Evolutionary conservation across 805 yeast species (phyloP).

Genomic region (Pichia californica): DNA sequence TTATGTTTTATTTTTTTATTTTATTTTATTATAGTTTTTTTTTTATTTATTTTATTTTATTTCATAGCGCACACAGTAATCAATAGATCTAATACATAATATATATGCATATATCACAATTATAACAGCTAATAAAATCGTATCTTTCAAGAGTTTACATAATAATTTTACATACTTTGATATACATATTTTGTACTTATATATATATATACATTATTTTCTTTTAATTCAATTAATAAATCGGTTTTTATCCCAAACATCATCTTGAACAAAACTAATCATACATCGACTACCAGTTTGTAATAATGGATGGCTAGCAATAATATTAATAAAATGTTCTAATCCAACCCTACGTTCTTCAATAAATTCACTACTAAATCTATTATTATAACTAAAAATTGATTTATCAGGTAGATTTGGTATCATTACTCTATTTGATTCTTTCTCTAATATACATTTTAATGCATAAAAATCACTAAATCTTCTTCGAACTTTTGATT

Average conservation of each 20-base stretch:
- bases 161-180: too few relatives aligned
- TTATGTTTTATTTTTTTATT: too few relatives aligned
- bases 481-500: constrained; percentile 70
- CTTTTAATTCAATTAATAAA: too few relatives aligned
- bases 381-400: constrained; percentile 48
- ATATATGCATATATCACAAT: too few relatives aligned
- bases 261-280: constrained; percentile 82
- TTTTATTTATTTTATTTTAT: too few relatives aligned
- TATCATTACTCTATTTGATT: constrained; percentile 70
- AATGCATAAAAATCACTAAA: constrained; percentile 87
- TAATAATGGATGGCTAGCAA: constrained; percentile 88
- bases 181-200: too few relatives aligned
- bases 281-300: constrained; percentile 81
- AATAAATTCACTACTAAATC: constrained; percentile 77
- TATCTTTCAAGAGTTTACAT: too few relatives aligned
- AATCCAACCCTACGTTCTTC: constrained; percentile 79
- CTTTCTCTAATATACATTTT: constrained; percentile 65
- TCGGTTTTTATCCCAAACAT: constrained; percentile 54
- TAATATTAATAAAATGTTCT: constrained; percentile 67
- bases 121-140: too few relatives aligned
- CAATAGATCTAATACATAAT: too few relatives aligned
- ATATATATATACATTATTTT: too few relatives aligned
- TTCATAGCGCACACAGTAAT: too few relatives aligned
- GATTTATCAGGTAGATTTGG: constrained; percentile 88
- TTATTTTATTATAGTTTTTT: too few relatives aligned